Base-by-base conservation (phyloP, 495 filamentous ascomycete genomes). In the Chaetomidium leptoderma region DNA sequence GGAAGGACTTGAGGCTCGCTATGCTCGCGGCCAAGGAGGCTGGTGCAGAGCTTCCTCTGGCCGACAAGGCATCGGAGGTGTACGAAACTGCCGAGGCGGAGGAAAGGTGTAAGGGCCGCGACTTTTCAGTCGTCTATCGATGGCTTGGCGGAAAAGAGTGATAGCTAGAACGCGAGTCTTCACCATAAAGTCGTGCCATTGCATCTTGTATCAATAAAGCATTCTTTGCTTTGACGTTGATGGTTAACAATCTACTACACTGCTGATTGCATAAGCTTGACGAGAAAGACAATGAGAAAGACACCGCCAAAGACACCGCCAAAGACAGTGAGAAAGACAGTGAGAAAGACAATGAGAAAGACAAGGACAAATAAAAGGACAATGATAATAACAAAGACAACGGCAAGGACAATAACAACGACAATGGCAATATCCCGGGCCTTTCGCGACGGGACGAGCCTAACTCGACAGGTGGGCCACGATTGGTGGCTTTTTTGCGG, bases 81-180 rank as follows among this genome's bases (percentile, higher is more conserved):
- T 96, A 95, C 56, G 81, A 83, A 50, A 76, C 76, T 8, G 75
- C 74, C 11, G 82, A 86, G 27, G 74, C 84, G 57, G 73, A 78
- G 44, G 79, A 87, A 19, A 58, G 70, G 17, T 86, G 82, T 62
- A 82, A 81, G 43, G 86, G 87, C 2, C 85, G 86, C 63, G 91
- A 96, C 67, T 95, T 95, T 67, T 91, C 87, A 2, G 86, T 93
- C 23, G 83, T 95, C 0, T 95, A 93, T 65, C 81, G 85, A 63
- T 92, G 85, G 76, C 54, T 93, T 30, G 78, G 75, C 11, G 79
- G 78, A 10, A 74, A 75, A 54, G 76, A 80, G 63, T 73, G 61
- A 54, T 35, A 3, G 40, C 14, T 23, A 8, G 9, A 24, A n/a
- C n/a, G n/a, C n/a, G n/a, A n/a, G n/a, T n/a, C n/a, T n/a, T n/a